phyloP scores from a whole-genome alignment of 2,329 filamentous ascomycete species.

The Aspergillus spinulosporus region DNA sequence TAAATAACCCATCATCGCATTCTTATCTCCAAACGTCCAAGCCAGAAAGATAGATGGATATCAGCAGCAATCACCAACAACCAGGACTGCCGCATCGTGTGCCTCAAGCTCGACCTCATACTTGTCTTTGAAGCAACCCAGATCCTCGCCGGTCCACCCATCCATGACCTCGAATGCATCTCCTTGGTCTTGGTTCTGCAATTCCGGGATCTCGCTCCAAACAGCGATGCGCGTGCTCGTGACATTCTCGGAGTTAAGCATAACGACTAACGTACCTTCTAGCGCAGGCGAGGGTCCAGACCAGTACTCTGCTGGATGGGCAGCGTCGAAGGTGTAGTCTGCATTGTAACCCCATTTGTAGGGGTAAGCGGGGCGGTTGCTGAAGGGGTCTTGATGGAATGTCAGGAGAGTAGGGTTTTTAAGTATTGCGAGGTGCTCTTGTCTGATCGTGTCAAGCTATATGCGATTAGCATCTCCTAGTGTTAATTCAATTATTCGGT shows the following conservation, averaged over 20 bases:
- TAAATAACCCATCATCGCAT: too few species aligned
- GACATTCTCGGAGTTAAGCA: conserved; percentile 33
- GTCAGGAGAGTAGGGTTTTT: conserved; percentile 43
- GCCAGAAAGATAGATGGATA: too few species aligned
- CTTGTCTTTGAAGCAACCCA: conserved; percentile 31
- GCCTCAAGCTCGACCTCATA: conserved; percentile 27
- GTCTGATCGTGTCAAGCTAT: conserved; percentile 39
- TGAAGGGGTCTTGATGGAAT: conserved; percentile 51
- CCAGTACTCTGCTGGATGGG: conserved; percentile 40
- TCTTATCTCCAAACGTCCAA: too few species aligned
- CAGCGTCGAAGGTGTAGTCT: conserved; percentile 37
- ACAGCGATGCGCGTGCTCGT: conserved; percentile 26
- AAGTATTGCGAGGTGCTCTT: conserved; percentile 44
- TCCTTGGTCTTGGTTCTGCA: conserved; percentile 16
- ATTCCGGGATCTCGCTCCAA: conserved; percentile 35
- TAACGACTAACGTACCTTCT: conserved; percentile 32
- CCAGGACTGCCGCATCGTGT: conserved; percentile 34
- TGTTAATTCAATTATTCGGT: background rate
- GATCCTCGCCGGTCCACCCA: conserved; percentile 32
- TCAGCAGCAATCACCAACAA: conserved; percentile 21
- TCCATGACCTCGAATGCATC: conserved; percentile 28
- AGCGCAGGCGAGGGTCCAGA: conserved; percentile 33
- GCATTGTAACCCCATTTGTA: conserved; percentile 41
- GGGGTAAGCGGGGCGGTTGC: conserved; percentile 47
- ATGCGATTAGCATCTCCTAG: background rate